phyloP scores from a whole-genome alignment of 495 filamentous ascomycete genomes.

The Friedmanniomyces simplex region DNA sequence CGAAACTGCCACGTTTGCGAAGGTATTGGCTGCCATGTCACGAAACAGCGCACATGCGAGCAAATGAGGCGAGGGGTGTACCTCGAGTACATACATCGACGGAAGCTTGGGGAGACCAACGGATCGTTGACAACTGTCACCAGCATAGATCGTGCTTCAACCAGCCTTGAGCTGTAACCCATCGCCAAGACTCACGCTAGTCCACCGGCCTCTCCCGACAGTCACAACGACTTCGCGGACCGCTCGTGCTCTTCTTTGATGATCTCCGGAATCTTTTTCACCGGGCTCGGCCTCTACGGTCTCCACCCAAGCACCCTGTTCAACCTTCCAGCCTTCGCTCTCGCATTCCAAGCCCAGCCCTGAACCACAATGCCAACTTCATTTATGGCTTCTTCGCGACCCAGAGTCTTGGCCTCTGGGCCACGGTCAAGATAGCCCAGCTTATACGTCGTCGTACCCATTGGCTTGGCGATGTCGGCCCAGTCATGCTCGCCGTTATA shows the following conservation, averaged over 20 bases:
- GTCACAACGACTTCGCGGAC: too few relatives aligned
- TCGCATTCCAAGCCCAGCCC: conserved; percentile 47
- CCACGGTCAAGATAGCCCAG: conserved; percentile 50
- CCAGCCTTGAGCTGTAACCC: too few relatives aligned
- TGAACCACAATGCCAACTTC: conserved; percentile 8
- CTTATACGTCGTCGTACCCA: conserved; percentile 50
- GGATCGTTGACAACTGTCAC: too few relatives aligned
- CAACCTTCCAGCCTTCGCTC: conserved; percentile 43
- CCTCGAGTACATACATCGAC: too few relatives aligned
- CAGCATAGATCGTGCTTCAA: too few relatives aligned
- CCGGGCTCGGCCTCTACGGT: conserved; percentile 31
- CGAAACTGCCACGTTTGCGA: not conserved
- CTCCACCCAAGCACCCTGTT: conserved; percentile 52
- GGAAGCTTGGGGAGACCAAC: not conserved
- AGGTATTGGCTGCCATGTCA: not conserved
- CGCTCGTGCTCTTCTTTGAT: not conserved
- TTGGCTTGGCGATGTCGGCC: conserved; percentile 50
- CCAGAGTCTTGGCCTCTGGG: conserved; percentile 5
- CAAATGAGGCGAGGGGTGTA: too few relatives aligned
- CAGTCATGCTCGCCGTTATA: conserved; percentile 61
- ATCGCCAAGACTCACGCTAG: not conserved
- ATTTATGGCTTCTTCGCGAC: not conserved
- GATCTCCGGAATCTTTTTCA: not conserved
- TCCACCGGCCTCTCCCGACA: too few relatives aligned
- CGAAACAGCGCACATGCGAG: not conserved